phyloP scores from a whole-genome alignment of 2,329 filamentous ascomycete species.

The Colletotrichum zoysiae region DNA sequence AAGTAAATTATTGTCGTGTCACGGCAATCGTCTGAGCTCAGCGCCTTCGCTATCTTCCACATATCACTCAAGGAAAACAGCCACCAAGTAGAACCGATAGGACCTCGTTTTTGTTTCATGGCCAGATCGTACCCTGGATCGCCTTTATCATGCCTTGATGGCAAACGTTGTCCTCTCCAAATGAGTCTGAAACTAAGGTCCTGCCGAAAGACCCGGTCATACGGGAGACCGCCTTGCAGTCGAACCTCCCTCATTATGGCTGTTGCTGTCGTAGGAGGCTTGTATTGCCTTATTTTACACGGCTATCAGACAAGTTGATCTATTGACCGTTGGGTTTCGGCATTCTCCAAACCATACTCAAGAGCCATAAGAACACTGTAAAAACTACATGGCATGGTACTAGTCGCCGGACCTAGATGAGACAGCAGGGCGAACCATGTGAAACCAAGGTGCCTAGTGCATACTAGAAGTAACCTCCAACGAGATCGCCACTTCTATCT shows the following conservation, averaged over 20 bases:
- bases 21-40: not conserved
- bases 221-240: too few relatives aligned
- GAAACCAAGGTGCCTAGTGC: not conserved
- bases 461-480: not conserved
- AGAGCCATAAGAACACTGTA: not conserved
- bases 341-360: not conserved
- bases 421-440: not conserved
- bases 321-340: not conserved
- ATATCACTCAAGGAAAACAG: not conserved
- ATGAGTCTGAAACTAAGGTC: not conserved
- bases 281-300: not conserved
- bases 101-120: too few relatives aligned
- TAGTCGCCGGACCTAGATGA: not conserved
- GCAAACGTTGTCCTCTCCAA: not conserved
- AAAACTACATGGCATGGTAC: not conserved
- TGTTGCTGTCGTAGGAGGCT: not conserved
- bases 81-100: not conserved
- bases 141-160: not conserved
- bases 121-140: not conserved
- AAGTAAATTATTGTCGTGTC: not conserved
- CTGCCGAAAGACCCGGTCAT: too few relatives aligned
- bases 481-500: not conserved
- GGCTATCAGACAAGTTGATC: not conserved
- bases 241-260: too few relatives aligned
- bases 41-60: not conserved